Evolutionary conservation across 2,329 filamentous ascomycete species (phyloP), one percentile per base, ranked within the genome.

Genomic region (Hymenoscyphus albidus): DNA sequence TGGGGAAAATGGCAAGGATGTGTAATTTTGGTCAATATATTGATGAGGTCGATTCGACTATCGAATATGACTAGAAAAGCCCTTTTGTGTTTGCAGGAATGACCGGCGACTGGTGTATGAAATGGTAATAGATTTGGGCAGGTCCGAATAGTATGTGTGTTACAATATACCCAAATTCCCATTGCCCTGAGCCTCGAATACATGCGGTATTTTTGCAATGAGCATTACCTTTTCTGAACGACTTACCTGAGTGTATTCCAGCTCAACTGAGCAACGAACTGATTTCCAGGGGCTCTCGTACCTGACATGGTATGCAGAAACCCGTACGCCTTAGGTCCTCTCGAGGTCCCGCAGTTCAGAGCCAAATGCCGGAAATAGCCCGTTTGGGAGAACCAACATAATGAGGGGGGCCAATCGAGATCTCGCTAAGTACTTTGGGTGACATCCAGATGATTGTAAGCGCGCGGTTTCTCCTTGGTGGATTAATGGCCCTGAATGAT

Each of bases 21-120:
- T 54, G 48, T 54, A 54, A 54, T 54, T 54, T 13, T 54, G 48
- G 48, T 54, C 48, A 54, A 54, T 22, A 54, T 54, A 54, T 54
- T 54, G 48, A 44, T n/a, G 13, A 27, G 12, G 18, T 27, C 48
- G 48, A 13, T 27, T 54, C 48, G 5, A 22, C 2, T 54, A 3
- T 54, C 18, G 48, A 22, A 13, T 13, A 13, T 2, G 18, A 54
- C 18, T 27, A 22, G 18, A 22, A 13, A 27, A 54, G 18, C 22
- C 12, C 18, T 27, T 5, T 54, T 13, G 48, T 9, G 48, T 54
- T 12, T 54, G 48, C 18, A 54, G 48, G 22, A 27, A 27, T 22
- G n/a, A 18, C 5, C 2, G 16, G 48, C 48, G 18, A 54, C 18
- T 27, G 9, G 18, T 54, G 48, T 27, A 54, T 27, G 48, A 27